A percentile compares a stretch with the other conserved stretches of the same genome.
These are phyloP conservation scores for Aspergillus steynii DNA, from an alignment of 495 filamentous ascomycete species.

Conservation along the genomic window DNA sequence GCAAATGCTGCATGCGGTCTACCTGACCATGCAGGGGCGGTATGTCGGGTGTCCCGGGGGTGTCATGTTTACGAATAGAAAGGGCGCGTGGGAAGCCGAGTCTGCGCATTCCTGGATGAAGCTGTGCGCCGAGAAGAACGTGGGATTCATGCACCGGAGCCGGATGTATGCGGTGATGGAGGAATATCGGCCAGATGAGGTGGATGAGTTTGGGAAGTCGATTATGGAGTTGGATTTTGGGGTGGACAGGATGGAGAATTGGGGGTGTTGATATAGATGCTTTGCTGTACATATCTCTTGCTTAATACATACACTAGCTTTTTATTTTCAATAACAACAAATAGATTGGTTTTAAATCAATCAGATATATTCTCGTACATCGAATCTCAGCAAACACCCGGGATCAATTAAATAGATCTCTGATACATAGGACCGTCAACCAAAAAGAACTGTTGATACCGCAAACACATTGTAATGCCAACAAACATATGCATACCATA, in stretches of 20 bases:
- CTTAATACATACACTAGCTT: too few species aligned
- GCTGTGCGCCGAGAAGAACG: not conserved
- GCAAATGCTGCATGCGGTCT: not conserved
- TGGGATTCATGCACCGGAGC: not conserved
- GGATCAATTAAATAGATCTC: too few species aligned
- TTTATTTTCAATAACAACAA: too few species aligned
- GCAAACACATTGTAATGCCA: too few species aligned
- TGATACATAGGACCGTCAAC: too few species aligned
- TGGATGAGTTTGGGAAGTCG: not conserved
- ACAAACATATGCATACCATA: too few species aligned
- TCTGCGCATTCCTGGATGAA: not conserved
- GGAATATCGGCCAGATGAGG: not conserved
- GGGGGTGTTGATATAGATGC: too few species aligned
- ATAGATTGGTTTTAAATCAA: too few species aligned
- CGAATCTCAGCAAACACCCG: too few species aligned
- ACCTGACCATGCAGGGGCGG: not conserved
- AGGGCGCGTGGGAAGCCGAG: not conserved
- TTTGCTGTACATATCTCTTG: too few species aligned
- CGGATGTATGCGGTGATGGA: not conserved
- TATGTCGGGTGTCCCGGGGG: not conserved
- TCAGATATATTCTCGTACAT: too few species aligned
- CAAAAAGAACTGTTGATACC: too few species aligned
- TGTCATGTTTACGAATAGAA: not conserved
- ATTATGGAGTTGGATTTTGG: not conserved
- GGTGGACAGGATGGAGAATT: not conserved